phyloP scores from a whole-genome alignment of 257 asterid species.

The Solanum sejunctum region DNA sequence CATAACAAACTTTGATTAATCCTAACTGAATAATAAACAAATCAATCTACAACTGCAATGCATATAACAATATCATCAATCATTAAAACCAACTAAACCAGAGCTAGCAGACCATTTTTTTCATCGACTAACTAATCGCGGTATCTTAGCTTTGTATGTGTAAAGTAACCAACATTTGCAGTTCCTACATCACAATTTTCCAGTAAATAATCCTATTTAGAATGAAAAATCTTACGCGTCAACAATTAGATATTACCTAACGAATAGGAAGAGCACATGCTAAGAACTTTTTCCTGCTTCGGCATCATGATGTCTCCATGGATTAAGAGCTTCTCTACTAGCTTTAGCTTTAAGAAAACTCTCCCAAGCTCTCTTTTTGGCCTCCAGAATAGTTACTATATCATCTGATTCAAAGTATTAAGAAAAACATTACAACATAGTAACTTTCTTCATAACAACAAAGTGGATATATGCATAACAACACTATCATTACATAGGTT shows the following conservation, averaged over 20 bases:
- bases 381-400: constrained; percentile 67
- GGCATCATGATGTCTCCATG: constrained; percentile 50
- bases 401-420: constrained; percentile 46
- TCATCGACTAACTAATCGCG: too few species aligned
- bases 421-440: background rate
- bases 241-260: background rate
- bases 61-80: too few species aligned
- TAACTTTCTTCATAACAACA: background rate
- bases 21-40: too few species aligned
- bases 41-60: too few species aligned
- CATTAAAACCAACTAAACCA: too few species aligned
- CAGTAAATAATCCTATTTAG: too few species aligned
- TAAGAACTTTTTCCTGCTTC: constrained; percentile 31
- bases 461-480: background rate
- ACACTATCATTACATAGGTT: background rate
- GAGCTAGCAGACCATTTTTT: too few species aligned
- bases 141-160: too few species aligned
- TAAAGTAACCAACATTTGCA: too few species aligned
- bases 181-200: background rate
- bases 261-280: background rate
- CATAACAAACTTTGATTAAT: too few species aligned
- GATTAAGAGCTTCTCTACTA: constrained; percentile 75
- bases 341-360: constrained; percentile 76
- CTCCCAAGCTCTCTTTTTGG: constrained; percentile 82
- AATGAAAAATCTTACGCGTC: background rate